These are phyloP conservation scores for Leptographium radiaticola DNA, from an alignment of 2,329 filamentous ascomycete genomes.

Conservation along the genomic window DNA sequence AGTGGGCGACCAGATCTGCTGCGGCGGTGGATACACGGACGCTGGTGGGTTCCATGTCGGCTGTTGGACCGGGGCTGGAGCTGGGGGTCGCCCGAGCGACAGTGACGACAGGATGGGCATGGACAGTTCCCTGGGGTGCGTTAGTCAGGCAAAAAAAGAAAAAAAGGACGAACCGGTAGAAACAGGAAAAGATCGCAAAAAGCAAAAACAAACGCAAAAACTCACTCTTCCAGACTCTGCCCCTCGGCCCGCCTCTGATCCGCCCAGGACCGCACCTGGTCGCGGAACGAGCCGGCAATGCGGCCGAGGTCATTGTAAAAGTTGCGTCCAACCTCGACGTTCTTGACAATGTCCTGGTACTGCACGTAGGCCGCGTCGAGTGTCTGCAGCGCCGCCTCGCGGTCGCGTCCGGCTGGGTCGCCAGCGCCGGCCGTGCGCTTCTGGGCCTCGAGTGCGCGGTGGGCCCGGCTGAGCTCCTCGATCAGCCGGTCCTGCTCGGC, in stretches of 20 bases:
- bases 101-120: conserved; percentile 38
- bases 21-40: conserved; percentile 7
- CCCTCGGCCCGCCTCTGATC: conserved; percentile 73
- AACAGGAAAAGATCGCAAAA: neutral
- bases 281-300: conserved; percentile 71
- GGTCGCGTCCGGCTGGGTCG: conserved; percentile 40
- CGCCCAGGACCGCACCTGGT: conserved; percentile 64
- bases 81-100: conserved; percentile 14
- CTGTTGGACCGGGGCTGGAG: conserved; percentile 24
- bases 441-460: conserved; percentile 63
- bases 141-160: conserved; percentile 2
- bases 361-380: conserved; percentile 87
- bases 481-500: conserved; percentile 64
- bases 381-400: conserved; percentile 75
- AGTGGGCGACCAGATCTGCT: conserved; percentile 59
- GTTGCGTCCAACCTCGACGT: conserved; percentile 80
- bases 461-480: conserved; percentile 57
- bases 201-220: conserved; percentile 4
- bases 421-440: conserved; percentile 40
- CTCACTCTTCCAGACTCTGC: conserved; percentile 60
- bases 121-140: conserved; percentile 29
- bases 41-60: conserved; percentile 41
- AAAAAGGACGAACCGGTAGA: neutral
- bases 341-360: conserved; percentile 90
- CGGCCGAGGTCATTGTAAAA: conserved; percentile 95